Evolutionary conservation across 495 filamentous ascomycete genomes (phyloP).

Genomic region (Trypethelium eluteriae): DNA sequence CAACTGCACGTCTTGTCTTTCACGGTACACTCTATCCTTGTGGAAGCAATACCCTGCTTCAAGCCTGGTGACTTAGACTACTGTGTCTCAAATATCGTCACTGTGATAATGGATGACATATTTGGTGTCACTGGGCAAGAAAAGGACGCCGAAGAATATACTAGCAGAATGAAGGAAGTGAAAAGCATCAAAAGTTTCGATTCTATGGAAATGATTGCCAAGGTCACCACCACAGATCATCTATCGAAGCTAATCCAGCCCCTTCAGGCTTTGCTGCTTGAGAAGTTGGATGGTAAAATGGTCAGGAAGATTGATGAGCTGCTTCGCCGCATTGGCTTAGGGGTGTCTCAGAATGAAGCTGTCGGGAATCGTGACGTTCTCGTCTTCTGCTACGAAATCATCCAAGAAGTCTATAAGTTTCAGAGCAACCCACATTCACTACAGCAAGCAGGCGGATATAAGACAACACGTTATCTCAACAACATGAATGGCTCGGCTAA

Average conservation of each 20-base stretch:
- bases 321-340: conserved; percentile 70
- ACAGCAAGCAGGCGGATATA: conserved; percentile 41
- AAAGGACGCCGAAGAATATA: conserved; percentile 93
- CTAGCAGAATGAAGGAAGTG: conserved; percentile 92
- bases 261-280: conserved; percentile 64
- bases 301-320: conserved; percentile 87
- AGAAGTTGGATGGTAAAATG: conserved; percentile 72
- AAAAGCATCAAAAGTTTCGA: conserved; percentile 97
- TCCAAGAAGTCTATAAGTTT: conserved; percentile 69
- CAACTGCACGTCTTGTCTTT: conserved; percentile 94
- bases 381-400: conserved; percentile 88
- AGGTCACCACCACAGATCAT: conserved; percentile 62
- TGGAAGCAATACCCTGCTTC: conserved; percentile 64
- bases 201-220: conserved; percentile 89
- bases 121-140: conserved; percentile 95
- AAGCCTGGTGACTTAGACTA: conserved; percentile 81
- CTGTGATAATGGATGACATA: conserved; percentile 92
- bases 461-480: conserved; percentile 65
- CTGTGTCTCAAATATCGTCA: conserved; percentile 66
- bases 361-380: conserved; percentile 69
- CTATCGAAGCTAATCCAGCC: conserved; percentile 71
- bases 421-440: conserved; percentile 38
- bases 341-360: conserved; percentile 69
- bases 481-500: conserved; percentile 64
- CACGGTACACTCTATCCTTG: conserved; percentile 86